phyloP scores from a whole-genome alignment of 805 yeast genomes.

The Hanseniaspora occidentalis region DNA sequence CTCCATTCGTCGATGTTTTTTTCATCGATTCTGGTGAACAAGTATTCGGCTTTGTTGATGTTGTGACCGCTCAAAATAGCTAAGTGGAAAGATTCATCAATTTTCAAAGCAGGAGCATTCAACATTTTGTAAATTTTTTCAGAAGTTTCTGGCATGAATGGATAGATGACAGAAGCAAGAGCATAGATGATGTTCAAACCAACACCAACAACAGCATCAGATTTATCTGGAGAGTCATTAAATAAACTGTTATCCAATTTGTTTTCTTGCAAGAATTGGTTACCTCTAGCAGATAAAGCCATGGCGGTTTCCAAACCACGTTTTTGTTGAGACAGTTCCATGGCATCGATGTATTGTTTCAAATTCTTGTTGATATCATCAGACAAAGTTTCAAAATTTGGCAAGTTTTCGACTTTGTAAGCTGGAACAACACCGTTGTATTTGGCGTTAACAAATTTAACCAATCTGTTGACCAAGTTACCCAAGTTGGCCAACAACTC shows the following conservation, averaged over 20 bases:
- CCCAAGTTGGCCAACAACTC: constrained; percentile 94
- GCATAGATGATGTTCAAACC: constrained; percentile 82
- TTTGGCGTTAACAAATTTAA: constrained; percentile 81
- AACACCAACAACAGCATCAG: constrained; percentile 87
- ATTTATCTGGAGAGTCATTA: constrained; percentile 58
- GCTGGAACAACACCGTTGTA: constrained; percentile 83
- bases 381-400: constrained; percentile 33
- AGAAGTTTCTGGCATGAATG: constrained; percentile 84
- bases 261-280: constrained; percentile 90
- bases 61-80: constrained; percentile 70
- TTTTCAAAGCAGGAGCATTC: constrained; percentile 68
- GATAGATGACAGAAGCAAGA: constrained; percentile 69
- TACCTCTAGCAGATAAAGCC: constrained; percentile 87
- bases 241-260: constrained; percentile 82
- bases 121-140: constrained; percentile 61
- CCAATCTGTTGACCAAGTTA: constrained; percentile 87
- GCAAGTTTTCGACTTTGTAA: constrained; percentile 36
- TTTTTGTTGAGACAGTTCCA: constrained; percentile 74
- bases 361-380: constrained; percentile 54
- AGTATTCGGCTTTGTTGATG: constrained; percentile 81
- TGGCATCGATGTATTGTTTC: constrained; percentile 46
- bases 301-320: constrained; percentile 86
- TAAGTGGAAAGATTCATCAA: constrained; percentile 63
- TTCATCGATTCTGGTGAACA: constrained; percentile 87
- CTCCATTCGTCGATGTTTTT: constrained; percentile 82